phyloP scores from a whole-genome alignment of 495 filamentous ascomycete genomes.

The Saxophila tyrrhenica region DNA sequence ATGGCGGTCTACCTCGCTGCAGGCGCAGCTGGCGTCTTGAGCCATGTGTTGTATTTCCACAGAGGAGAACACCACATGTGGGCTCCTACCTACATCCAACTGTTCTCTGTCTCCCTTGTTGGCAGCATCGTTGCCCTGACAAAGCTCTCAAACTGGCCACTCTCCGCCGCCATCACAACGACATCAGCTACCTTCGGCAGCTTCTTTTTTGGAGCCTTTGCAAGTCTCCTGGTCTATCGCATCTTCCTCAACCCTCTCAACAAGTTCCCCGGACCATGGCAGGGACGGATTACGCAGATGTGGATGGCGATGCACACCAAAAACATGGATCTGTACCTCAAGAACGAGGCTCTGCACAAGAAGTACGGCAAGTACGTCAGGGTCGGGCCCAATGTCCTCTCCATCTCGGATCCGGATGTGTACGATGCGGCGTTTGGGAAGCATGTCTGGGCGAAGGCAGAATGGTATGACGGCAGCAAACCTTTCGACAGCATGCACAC shows the following conservation, averaged over 20 bases:
- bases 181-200: background rate
- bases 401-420: constrained; percentile 31
- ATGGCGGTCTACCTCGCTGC: background rate
- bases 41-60: background rate
- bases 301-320: constrained; percentile 14
- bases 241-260: constrained; percentile 35
- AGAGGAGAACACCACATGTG: background rate
- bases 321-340: constrained; percentile 1
- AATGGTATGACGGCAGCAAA: constrained; percentile 14
- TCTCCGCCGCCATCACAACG: background rate
- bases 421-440: constrained; percentile 26
- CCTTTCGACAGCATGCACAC: constrained; percentile 29
- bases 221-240: constrained; percentile 37
- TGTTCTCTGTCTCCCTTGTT: background rate
- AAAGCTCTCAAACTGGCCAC: background rate
- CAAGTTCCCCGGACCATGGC: constrained; percentile 34
- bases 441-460: constrained; percentile 18
- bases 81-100: background rate
- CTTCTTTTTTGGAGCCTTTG: constrained; percentile 22
- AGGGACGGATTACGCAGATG: constrained; percentile 34
- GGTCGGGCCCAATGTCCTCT: constrained; percentile 19
- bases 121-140: background rate
- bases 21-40: background rate
- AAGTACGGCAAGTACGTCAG: constrained; percentile 12
- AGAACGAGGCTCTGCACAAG: constrained; percentile 8